Base-by-base conservation (phyloP, 345 rosid genomes). In the Eucalyptus erythrocorys region DNA sequence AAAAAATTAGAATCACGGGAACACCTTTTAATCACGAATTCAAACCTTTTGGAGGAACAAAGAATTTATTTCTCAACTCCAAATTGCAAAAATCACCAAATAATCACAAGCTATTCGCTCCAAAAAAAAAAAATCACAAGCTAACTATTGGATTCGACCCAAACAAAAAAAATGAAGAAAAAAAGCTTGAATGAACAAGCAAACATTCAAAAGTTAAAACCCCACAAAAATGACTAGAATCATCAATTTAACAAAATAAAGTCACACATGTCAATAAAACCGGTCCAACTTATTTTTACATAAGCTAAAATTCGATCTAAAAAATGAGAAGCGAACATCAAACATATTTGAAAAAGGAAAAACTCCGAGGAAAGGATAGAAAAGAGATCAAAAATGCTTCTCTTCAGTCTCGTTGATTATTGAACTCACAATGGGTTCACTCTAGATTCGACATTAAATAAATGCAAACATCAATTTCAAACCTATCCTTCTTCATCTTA, bases 191-290 rank as follows among this genome's bases (percentile, higher is more conserved):
- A n/a, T 64, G 19, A 64, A 30, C 71, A 64, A 64, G 32, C 19
- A 7, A 64, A n/a, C 37, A 64, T n/a, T 64, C 71, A n/a, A 13
- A 64, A 64, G 37, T 64, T 7, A 64, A 2, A 64, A 59, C 8
- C 6, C 16, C 66, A 27, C 8, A 12, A 64, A 64, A 64, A 30
- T 30, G 32, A 64, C 1, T 30, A 0, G 2, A 30, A 1, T 64
- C 34, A 3, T 4, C 34, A 30, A 64, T 64, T 8, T 30, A 64
- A 8, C 71, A 13, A 30, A 64, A 30, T 64, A 59, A 59, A 59
- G 68, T 27, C 68, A 27, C 5, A 5, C 68, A 3, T 27, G 68
- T 59, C 14, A 27, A 1, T 59, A 3, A 59, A 27, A 59, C 2
- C 0, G 8, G 16, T 59, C 15, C 1, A 0, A 27, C 32, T 59